Evolutionary conservation across 2,329 filamentous ascomycete species (phyloP).

Genomic region (Fusarium foetens): DNA sequence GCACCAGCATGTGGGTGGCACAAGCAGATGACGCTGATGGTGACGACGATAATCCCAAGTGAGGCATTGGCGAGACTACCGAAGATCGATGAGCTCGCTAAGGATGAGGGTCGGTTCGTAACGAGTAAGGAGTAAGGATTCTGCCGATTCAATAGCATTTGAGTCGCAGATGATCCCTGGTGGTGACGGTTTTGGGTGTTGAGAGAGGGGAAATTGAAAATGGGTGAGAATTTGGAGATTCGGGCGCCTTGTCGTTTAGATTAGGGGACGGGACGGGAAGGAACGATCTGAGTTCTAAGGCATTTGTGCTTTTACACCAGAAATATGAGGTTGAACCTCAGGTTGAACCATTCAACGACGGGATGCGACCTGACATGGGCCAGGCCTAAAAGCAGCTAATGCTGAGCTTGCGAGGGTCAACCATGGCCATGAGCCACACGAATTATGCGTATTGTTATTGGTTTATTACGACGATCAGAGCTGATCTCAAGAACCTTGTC

Average conservation of each 20-base stretch:
- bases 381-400: slow-evolving; percentile 44
- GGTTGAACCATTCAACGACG: slow-evolving; percentile 17
- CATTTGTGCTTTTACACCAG: slow-evolving; percentile 47
- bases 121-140: neutral
- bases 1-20: slow-evolving; percentile 27
- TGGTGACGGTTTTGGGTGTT: neutral
- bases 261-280: neutral
- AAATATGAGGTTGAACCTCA: slow-evolving; percentile 46
- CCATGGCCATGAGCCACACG: slow-evolving; percentile 7
- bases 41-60: slow-evolving; percentile 25
- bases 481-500: neutral
- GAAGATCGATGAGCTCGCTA: slow-evolving; percentile 4
- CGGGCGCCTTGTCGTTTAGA: slow-evolving; percentile 31
- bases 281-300: slow-evolving; percentile 33
- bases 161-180: neutral
- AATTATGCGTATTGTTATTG: slow-evolving; percentile 18
- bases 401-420: neutral
- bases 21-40: slow-evolving; percentile 35
- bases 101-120: neutral
- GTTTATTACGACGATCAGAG: slow-evolving; percentile 7
- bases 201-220: slow-evolving; percentile 18
- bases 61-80: slow-evolving; percentile 26
- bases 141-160: neutral
- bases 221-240: slow-evolving; percentile 28
- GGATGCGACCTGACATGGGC: slow-evolving; percentile 28